Percentiles rank a stretch among this genome's conserved stretches.
These are phyloP conservation scores for Acanthamoeba healyi DNA, from an alignment of 208 protist species.

Conservation along the genomic window DNA sequence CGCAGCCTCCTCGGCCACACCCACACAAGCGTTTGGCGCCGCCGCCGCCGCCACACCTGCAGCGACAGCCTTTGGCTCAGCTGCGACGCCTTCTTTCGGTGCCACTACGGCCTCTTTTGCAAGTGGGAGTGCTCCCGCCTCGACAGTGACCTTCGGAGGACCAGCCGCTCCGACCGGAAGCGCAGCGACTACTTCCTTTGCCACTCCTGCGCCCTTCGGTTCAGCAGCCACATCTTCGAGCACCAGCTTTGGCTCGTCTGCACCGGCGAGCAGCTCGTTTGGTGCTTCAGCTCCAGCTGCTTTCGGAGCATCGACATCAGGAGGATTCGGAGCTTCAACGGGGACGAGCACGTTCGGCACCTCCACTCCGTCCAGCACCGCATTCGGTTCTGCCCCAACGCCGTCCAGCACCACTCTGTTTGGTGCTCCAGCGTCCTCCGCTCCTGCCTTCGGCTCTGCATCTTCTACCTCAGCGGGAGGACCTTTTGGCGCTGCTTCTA, in stretches of 20 bases:
- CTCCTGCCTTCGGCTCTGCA: background rate
- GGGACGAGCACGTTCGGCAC: too few relatives aligned
- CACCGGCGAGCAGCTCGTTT: background rate
- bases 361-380: too few relatives aligned
- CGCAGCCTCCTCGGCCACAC: background rate
- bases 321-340: too few relatives aligned
- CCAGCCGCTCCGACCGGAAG: too few relatives aligned
- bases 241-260: background rate
- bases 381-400: background rate
- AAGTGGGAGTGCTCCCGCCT: too few relatives aligned
- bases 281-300: background rate
- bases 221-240: background rate
- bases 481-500: background rate
- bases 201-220: too few relatives aligned
- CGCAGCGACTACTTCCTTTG: too few relatives aligned
- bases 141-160: too few relatives aligned
- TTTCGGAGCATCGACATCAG: too few relatives aligned
- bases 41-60: background rate
- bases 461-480: background rate
- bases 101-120: too few relatives aligned
- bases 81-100: background rate
- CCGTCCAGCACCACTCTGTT: background rate
- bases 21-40: background rate
- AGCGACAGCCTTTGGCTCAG: background rate
- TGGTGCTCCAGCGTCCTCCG: background rate